phyloP scores from a whole-genome alignment of 2,329 filamentous ascomycete species.

The Ceratocystiopsis sp. region DNA sequence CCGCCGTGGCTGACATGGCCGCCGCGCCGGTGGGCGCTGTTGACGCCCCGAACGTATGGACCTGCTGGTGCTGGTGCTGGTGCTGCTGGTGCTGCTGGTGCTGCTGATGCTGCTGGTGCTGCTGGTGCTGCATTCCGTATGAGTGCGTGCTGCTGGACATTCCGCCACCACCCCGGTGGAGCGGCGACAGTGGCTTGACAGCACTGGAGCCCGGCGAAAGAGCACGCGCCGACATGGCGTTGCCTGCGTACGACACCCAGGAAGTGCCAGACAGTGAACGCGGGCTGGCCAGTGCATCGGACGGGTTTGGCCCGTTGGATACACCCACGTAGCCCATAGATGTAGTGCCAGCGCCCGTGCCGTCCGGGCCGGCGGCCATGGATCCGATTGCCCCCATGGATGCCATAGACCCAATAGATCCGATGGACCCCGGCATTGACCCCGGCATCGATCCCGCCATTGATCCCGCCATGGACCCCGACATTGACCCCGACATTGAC shows the following conservation, averaged over 20 bases:
- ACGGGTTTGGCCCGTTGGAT: conserved; percentile 21
- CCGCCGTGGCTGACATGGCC: neutral
- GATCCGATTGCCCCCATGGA: conserved; percentile 1
- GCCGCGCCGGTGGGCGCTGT: neutral
- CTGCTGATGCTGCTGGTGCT: conserved; percentile 32
- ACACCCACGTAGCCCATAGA: conserved; percentile 21
- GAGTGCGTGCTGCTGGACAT: conserved; percentile 1
- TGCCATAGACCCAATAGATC: too few relatives aligned
- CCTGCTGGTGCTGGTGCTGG: conserved; percentile 2
- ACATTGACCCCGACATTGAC: too few relatives aligned
- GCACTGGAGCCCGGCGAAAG: conserved; percentile 20
- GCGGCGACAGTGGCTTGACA: neutral
- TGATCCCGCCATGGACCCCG: too few relatives aligned
- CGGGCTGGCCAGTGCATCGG: conserved; percentile 34
- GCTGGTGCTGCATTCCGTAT: conserved; percentile 24
- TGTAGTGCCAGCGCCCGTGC: conserved; percentile 11
- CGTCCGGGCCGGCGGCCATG: conserved; percentile 18
- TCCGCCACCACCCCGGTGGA: conserved; percentile 14
- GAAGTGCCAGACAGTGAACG: conserved; percentile 31
- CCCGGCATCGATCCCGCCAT: too few relatives aligned
- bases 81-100: conserved; percentile 12
- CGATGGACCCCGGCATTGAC: too few relatives aligned
- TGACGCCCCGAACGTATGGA: too few relatives aligned
- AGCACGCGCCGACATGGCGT: conserved; percentile 19
- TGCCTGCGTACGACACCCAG: conserved; percentile 20